Evolutionary conservation across 495 filamentous ascomycete species (phyloP), one percentile per base, ranked within the genome.

Genomic region (Halenospora varia): DNA sequence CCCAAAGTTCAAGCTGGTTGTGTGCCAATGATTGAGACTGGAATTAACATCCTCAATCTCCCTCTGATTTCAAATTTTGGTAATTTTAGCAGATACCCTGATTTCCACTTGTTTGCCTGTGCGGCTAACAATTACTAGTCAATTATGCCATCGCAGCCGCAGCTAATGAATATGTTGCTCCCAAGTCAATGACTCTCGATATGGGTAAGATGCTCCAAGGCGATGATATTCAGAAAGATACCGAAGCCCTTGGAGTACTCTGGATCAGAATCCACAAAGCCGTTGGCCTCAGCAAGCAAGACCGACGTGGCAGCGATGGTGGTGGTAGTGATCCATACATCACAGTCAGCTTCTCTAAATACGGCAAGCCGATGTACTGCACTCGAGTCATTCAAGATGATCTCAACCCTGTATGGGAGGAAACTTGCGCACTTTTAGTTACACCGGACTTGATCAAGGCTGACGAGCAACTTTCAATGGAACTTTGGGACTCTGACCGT

Each of bases 341-440:
- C 68, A 87, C 82, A 18, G 73, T 85, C 19, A 74, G 75, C 45
- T 85, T 81, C 62, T 78, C 74, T 51, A 96, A 97, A 71, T 97
- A 96, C 59, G 90, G 92, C 47, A 97, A 97, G 75, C 93, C 92
- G 10, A 96, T 96, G 88, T 97, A 96, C 68, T 96, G 92, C 69
- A 96, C 93, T 10, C 84, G 93, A 25, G 92, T 97, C 25, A 96
- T 97, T 55, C 88, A 90, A 13, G 92, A 97, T 68, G 89, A 96
- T 62, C 77, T 97, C 41, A 96, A 97, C 64, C 93, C 93, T 0
- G 82, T 96, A 4, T 97, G 93, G 81, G 87, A 92, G 65, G 93
- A 97, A 71, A 89, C 81, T 20, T 87, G 90, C n/a, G 91, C 90
- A 19, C 73, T 97, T 20, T 75, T 95, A 4, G 88, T 97, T 2